These are phyloP conservation scores for Abelmoschus esculentus DNA, from an alignment of 345 rosid genomes.

Conservation along the genomic window DNA sequence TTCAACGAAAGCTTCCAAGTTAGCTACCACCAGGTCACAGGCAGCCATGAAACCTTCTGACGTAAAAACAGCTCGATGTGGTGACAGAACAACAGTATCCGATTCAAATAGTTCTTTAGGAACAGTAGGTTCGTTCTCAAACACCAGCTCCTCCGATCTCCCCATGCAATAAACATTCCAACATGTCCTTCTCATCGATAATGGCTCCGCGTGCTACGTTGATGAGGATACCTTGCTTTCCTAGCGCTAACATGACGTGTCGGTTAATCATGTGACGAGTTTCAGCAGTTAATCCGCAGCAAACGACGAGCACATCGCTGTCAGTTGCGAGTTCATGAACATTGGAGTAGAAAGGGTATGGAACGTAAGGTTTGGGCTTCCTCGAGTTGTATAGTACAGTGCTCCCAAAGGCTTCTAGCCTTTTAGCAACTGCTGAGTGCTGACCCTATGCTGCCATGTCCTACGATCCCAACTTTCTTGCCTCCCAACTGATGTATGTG, in stretches of 20 bases:
- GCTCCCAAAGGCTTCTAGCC: conserved; percentile 18
- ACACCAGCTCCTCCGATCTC: conserved; percentile 50
- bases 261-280: conserved; percentile 45
- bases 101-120: conserved; percentile 27
- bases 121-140: conserved; percentile 41
- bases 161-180: conserved; percentile 30
- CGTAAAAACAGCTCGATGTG: conserved; percentile 29
- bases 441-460: background rate
- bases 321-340: conserved; percentile 34
- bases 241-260: conserved; percentile 35
- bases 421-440: conserved; percentile 5
- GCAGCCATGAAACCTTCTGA: conserved; percentile 27
- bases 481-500: background rate
- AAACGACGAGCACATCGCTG: conserved; percentile 31
- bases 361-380: conserved; percentile 20
- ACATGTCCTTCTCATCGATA: conserved; percentile 44
- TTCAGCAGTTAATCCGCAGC: conserved; percentile 32
- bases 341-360: conserved; percentile 27
- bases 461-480: conserved; percentile 3
- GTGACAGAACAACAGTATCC: conserved; percentile 40
- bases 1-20: conserved; percentile 50
- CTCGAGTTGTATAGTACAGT: conserved; percentile 35
- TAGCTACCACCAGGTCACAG: conserved; percentile 26
- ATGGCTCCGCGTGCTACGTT: conserved; percentile 47
- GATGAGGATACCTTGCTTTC: conserved; percentile 38